Conservation (phyloP, 371 early-diverging fungal species). For the Rhizopus arrhizus region DNA sequence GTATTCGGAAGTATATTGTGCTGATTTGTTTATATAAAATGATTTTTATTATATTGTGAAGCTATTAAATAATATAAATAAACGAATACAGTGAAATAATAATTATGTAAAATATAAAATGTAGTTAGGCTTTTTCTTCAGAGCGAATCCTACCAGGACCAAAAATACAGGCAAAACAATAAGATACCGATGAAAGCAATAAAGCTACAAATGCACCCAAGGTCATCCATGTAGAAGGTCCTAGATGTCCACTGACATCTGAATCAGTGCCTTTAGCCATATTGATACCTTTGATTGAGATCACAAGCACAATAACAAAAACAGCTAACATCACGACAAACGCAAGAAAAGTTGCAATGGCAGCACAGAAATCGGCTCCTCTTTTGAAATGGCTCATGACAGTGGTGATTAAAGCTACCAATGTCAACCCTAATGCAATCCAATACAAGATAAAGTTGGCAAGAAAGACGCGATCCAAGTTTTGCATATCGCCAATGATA, state of each 20-base stretch:
- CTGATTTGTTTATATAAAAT: too few species aligned
- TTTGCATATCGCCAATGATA: slow-evolving; percentile 7
- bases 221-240: slow-evolving; percentile 38
- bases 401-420: slow-evolving; percentile 40
- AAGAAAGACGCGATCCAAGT: slow-evolving; percentile 28
- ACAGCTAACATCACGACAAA: slow-evolving; percentile 4
- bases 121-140: slow-evolving; percentile 22
- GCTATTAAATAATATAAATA: too few species aligned
- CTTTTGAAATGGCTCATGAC: slow-evolving; percentile 38
- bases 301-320: slow-evolving; percentile 19
- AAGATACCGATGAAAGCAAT: slow-evolving; percentile 26
- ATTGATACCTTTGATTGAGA: slow-evolving; percentile 34
- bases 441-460: slow-evolving; percentile 49
- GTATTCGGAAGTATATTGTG: too few species aligned
- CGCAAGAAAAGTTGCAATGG: slow-evolving; percentile 25
- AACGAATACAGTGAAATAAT: too few species aligned
- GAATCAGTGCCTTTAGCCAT: slow-evolving; percentile 23
- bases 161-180: slow-evolving; percentile 32
- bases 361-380: slow-evolving; percentile 35
- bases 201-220: slow-evolving; percentile 33
- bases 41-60: too few species aligned
- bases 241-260: slow-evolving; percentile 31
- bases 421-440: slow-evolving; percentile 44
- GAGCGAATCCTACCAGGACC: slow-evolving; percentile 26
- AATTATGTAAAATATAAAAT: too few species aligned